Percentiles rank a stretch among this genome's conserved stretches.
Conservation (phyloP, 257 asterid genomes). For the Agastache rugosa region DNA sequence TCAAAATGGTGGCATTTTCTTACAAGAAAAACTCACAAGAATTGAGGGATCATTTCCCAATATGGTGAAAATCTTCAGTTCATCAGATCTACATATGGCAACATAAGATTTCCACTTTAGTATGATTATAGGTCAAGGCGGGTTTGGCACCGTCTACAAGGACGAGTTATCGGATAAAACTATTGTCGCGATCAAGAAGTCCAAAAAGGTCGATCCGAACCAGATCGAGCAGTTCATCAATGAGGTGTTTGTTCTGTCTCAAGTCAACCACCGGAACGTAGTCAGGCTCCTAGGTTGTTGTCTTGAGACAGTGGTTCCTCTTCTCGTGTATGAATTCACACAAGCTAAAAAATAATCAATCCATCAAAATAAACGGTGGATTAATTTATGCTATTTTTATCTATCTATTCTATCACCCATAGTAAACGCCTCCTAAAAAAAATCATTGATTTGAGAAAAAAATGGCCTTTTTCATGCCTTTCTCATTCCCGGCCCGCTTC, state of each 20-base stretch:
- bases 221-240: conserved; percentile 50
- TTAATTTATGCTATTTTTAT: no score
- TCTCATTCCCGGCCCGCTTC: no score
- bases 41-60: neutral
- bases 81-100: conserved; percentile 27
- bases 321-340: conserved; percentile 45
- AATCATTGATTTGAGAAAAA: no score
- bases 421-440: no score
- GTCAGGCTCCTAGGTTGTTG: conserved; percentile 50
- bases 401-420: no score
- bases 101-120: conserved; percentile 30
- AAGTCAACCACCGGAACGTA: conserved; percentile 40
- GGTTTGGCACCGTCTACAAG: conserved; percentile 40
- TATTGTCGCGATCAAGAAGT: conserved; percentile 37
- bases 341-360: no score
- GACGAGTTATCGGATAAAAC: conserved; percentile 21
- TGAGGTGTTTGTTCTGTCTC: conserved; percentile 46
- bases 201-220: conserved; percentile 29
- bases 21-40: conserved; percentile 30
- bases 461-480: no score
- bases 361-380: no score
- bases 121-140: conserved; percentile 40
- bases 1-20: conserved; percentile 34
- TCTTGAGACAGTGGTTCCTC: conserved; percentile 42
- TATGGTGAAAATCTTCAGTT: conserved; percentile 21